Evolutionary conservation across 169 alveolate genomes (phyloP).

Genomic region (Plasmodium vivax): DNA sequence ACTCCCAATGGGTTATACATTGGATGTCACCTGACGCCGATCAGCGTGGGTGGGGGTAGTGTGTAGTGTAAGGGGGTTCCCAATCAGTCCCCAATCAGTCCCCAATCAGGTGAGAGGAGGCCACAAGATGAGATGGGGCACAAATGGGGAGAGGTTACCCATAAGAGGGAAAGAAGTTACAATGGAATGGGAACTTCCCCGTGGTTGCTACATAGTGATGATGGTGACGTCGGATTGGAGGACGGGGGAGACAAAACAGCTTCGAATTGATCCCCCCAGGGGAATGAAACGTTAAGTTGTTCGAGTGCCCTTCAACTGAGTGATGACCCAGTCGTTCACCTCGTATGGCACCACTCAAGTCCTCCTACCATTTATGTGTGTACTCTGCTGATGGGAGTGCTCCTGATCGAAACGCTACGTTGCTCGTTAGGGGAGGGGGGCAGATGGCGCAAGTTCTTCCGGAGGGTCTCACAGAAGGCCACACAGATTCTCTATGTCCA

Average conservation of each 20-base stretch:
- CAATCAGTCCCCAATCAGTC: background rate
- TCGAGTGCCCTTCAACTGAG: background rate
- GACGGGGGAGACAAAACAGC: background rate
- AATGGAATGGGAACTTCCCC: background rate
- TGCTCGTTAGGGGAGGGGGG: background rate
- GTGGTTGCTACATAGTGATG: background rate
- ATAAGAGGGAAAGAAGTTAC: background rate
- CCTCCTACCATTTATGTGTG: background rate
- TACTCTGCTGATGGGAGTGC: background rate
- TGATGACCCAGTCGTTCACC: background rate
- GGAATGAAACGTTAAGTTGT: background rate
- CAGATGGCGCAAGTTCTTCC: background rate
- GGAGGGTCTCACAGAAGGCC: constrained; percentile 11
- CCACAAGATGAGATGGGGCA: background rate
- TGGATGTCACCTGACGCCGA: constrained; percentile 57
- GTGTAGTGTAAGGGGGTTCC: background rate
- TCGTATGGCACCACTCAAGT: background rate
- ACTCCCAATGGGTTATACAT: constrained; percentile 48
- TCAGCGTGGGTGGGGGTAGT: background rate
- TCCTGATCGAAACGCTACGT: background rate
- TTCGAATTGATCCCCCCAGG: background rate
- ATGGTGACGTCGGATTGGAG: background rate
- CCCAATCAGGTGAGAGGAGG: background rate
- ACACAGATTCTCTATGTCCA: constrained; percentile 63
- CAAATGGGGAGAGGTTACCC: background rate